Conservation (phyloP, 495 filamentous ascomycete genomes). For the Copromyces sp. region DNA sequence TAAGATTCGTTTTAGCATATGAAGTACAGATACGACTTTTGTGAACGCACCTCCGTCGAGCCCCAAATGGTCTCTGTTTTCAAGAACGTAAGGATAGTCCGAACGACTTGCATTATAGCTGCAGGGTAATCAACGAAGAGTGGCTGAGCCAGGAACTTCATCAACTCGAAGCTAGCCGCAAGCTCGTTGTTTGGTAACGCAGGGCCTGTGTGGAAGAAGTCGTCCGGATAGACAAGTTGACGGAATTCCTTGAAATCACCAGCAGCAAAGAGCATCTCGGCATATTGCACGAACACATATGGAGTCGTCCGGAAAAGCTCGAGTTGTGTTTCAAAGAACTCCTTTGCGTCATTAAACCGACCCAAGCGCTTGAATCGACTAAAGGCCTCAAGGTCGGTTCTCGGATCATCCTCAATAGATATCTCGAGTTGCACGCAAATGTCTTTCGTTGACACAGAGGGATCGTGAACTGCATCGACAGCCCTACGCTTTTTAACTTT, state of each 20-base stretch:
- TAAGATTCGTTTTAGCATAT: not conserved
- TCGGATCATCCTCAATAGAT: slow-evolving; percentile 11
- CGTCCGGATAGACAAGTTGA: not conserved
- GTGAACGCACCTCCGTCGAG: slow-evolving; percentile 11
- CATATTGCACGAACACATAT: slow-evolving; percentile 11
- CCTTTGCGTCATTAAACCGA: slow-evolving; percentile 11
- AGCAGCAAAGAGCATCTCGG: slow-evolving; percentile 11
- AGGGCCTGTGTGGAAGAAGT: not conserved
- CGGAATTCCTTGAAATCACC: slow-evolving; percentile 10
- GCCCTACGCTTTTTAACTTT: not conserved
- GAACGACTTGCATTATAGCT: not conserved
- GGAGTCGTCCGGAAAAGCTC: slow-evolving; percentile 1
- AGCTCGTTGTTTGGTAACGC: not conserved
- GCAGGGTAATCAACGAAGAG: not conserved
- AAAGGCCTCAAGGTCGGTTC: slow-evolving; percentile 12
- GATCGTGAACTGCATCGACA: slow-evolving; percentile 12
- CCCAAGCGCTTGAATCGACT: slow-evolving; percentile 16
- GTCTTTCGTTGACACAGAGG: slow-evolving; percentile 7
- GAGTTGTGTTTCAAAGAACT: slow-evolving; percentile 5
- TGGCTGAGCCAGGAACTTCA: slow-evolving; percentile 3
- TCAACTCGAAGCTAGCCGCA: slow-evolving; percentile 3
- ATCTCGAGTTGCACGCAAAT: slow-evolving; percentile 7
- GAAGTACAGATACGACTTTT: not conserved
- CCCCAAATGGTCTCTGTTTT: not conserved
- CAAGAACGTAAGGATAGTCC: not conserved